phyloP scores from a whole-genome alignment of 441 rosid genomes.

The Hura crepitans region DNA sequence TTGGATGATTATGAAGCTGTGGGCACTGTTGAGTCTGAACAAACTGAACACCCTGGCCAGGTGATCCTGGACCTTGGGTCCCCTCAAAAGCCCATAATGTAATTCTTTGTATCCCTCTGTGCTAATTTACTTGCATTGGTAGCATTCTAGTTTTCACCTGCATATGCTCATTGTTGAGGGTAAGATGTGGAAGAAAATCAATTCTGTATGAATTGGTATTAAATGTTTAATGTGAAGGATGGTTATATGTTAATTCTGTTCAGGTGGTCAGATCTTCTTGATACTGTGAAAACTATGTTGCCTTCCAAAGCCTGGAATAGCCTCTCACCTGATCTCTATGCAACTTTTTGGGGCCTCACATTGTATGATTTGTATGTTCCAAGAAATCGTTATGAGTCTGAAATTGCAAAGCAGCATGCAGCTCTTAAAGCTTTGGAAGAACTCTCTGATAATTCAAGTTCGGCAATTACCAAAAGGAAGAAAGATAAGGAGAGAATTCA shows the following conservation, averaged over 20 bases:
- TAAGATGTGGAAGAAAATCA: not conserved
- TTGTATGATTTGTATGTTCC: slow-evolving; percentile 99
- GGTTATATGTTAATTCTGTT: slow-evolving; percentile 18
- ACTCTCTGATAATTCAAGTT: slow-evolving; percentile 91
- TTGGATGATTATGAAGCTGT: slow-evolving; percentile 52
- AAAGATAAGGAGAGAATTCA: slow-evolving; percentile 99
- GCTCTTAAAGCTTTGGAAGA: slow-evolving; percentile 97
- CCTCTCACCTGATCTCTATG: slow-evolving; percentile 97
- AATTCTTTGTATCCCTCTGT: slow-evolving; percentile 26
- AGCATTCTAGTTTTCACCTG: not conserved
- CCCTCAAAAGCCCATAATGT: slow-evolving; percentile 59
- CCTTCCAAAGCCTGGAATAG: slow-evolving; percentile 99
- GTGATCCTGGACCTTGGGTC: slow-evolving; percentile 69
- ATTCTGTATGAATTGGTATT: not conserved
- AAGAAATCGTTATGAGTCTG: slow-evolving; percentile 84
- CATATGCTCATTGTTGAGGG: not conserved
- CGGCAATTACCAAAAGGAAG: slow-evolving; percentile 94
- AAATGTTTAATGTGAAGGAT: slow-evolving; percentile 2
- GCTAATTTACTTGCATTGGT: slow-evolving; percentile 7
- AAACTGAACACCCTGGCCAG: slow-evolving; percentile 35
- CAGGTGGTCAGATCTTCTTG: slow-evolving; percentile 99
- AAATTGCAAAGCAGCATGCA: slow-evolving; percentile 92
- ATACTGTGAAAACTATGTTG: slow-evolving; percentile 80
- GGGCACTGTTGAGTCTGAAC: slow-evolving; percentile 45
- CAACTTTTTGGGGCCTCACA: slow-evolving; percentile 98